Base-by-base conservation (phyloP, 192 early-diverging fungal species). In the Diversispora eburnea region DNA sequence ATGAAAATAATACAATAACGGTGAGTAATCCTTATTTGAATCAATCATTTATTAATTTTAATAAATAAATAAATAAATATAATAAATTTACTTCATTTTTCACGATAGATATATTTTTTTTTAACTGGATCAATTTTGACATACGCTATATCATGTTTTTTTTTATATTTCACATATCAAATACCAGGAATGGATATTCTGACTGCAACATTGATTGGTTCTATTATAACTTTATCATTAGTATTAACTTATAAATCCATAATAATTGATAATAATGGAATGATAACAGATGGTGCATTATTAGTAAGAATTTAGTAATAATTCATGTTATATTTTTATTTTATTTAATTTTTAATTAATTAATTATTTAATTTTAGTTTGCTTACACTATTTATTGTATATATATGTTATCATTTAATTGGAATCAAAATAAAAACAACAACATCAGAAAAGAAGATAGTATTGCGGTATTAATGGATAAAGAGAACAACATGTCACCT, bases 371-470 rank as follows among this genome's bases (percentile, higher is more conserved):
- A 55, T 41, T 43, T n/a, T 69, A 69, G 67, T 69, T 69, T 71
- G 45, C 56, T 5, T 71, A 71, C 59, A 59, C 20, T 22, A 39
- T 71, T 4, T 71, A 71, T 59, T 71, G 70, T 59, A 59, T 71
- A 22, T 43, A 45, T 10, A 56, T 71, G 56, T 25, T 71, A 47
- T 71, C 70, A 15, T 43, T 20, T 3, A 25, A 71, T 55, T 71
- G 70, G 70, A 43, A 43, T 19, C 15, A 39, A 15, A 9, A 17
- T 17, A 42, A 7, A 0, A 9, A 47, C 19, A 56, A 56, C 7
- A 56, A 19, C 15, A 5, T 56, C 55, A 56, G n/a, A n/a, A n/a
- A 19, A 8, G 25, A 51, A 51, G 5, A 51, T 51, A 8, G 48
- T 9, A 13, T 51, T 1, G 13, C 5, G 13, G 9, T 51, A 51